phyloP scores from a whole-genome alignment of 169 alveolate species.

The Plasmodium ovale region DNA sequence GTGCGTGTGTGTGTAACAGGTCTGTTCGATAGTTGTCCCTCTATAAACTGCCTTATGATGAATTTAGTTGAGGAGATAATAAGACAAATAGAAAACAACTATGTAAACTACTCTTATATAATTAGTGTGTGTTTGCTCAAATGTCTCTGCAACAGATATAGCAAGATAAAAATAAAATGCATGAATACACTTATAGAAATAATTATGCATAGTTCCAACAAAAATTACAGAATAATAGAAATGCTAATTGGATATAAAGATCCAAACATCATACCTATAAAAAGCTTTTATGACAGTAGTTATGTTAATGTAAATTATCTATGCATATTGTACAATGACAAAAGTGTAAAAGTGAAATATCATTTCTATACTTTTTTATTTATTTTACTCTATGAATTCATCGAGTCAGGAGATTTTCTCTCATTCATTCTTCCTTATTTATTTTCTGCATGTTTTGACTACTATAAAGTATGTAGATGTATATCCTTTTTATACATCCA shows the following conservation, averaged over 20 bases:
- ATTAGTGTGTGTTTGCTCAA: slow-evolving; percentile 41
- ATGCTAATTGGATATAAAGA: slow-evolving; percentile 73
- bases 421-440: slow-evolving; percentile 47
- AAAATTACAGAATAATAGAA: slow-evolving; percentile 57
- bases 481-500: slow-evolving; percentile 38
- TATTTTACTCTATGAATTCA: slow-evolving; percentile 31
- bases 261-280: slow-evolving; percentile 56
- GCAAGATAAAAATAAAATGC: slow-evolving; percentile 50
- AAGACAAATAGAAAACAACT: slow-evolving; percentile 15
- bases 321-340: slow-evolving; percentile 56
- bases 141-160: slow-evolving; percentile 55
- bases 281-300: slow-evolving; percentile 42
- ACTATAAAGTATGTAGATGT: slow-evolving; percentile 49
- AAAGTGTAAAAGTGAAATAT: slow-evolving; percentile 42
- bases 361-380: slow-evolving; percentile 48
- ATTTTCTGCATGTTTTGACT: slow-evolving; percentile 60
- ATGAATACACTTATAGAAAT: slow-evolving; percentile 19
- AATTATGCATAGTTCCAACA: slow-evolving; percentile 36
- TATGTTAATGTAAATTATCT: slow-evolving; percentile 58
- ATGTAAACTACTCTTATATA: slow-evolving; percentile 35
- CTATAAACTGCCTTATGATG: slow-evolving; percentile 47
- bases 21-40: slow-evolving; percentile 27
- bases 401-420: slow-evolving; percentile 33
- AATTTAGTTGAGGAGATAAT: slow-evolving; percentile 39
- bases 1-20: slow-evolving; percentile 41